Percentiles rank a stretch among this genome's conserved stretches.
Conservation (phyloP, 2,329 filamentous ascomycete genomes). For the Grosmannia serpens region DNA sequence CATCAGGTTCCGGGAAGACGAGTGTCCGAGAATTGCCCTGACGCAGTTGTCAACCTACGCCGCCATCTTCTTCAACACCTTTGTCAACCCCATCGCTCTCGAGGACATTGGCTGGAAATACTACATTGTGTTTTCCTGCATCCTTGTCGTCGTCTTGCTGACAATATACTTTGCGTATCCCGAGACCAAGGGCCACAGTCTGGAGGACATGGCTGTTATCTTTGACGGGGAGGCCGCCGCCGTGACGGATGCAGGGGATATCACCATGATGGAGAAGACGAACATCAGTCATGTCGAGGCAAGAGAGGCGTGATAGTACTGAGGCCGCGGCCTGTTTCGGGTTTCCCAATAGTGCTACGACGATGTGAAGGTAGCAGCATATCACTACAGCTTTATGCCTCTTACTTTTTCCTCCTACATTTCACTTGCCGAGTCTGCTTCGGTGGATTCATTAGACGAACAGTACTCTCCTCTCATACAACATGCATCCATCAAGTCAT, state of each 20-base stretch:
- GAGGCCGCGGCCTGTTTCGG: too few relatives aligned
- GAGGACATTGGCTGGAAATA: conserved; percentile 6
- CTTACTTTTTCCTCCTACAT: too few relatives aligned
- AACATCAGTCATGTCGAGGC: not conserved
- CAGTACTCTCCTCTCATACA: too few relatives aligned
- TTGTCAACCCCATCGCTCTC: conserved; percentile 6
- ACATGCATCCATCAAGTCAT: too few relatives aligned
- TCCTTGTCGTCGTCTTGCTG: not conserved
- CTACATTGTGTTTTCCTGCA: conserved; percentile 7
- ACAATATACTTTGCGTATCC: conserved; percentile 2
- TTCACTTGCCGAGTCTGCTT: too few relatives aligned
- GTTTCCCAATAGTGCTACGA: too few relatives aligned
- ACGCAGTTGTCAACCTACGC: not conserved
- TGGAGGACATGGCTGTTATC: conserved; percentile 9
- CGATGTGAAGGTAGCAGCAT: too few relatives aligned
- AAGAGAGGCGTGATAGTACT: too few relatives aligned
- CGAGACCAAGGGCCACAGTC: conserved; percentile 14
- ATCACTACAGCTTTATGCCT: too few relatives aligned
- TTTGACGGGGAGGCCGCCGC: not conserved
- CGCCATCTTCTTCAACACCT: conserved; percentile 2
- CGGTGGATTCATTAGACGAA: too few relatives aligned
- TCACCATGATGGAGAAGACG: not conserved
- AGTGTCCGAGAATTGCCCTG: not conserved
- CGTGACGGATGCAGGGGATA: not conserved
- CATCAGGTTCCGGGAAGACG: not conserved